These are phyloP conservation scores for Boehmeria nivea DNA, from an alignment of 306 rosid genomes.

Conservation along the genomic window DNA sequence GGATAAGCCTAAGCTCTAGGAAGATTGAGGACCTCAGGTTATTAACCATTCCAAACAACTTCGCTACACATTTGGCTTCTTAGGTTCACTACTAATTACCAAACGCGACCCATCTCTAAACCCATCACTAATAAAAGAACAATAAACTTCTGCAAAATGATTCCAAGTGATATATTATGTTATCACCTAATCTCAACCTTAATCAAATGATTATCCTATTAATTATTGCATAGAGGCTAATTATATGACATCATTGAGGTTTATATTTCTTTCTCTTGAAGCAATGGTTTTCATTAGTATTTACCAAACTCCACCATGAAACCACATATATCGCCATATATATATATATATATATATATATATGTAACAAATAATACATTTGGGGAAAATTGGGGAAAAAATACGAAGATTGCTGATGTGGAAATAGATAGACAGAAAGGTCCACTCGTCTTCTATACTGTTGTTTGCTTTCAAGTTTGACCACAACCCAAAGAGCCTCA, in stretches of 20 bases:
- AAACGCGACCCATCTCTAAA: not conserved
- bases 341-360: too few species aligned
- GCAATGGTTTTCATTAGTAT: not conserved
- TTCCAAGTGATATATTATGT: not conserved
- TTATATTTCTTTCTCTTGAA: not conserved
- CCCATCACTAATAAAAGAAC: not conserved
- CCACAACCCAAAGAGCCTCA: too few species aligned
- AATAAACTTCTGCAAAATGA: not conserved
- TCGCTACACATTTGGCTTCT: not conserved
- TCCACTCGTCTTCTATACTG: not conserved
- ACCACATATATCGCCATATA: not conserved
- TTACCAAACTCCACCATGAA: not conserved
- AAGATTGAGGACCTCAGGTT: slow-evolving; percentile 6
- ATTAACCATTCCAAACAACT: not conserved
- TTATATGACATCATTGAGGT: not conserved
- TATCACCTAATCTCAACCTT: slow-evolving; percentile 11
- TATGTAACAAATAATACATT: too few species aligned
- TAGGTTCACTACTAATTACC: not conserved
- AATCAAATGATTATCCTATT: slow-evolving; percentile 11
- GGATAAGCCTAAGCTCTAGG: not conserved
- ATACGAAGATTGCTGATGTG: not conserved
- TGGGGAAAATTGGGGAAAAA: too few species aligned
- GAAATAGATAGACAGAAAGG: slow-evolving; percentile 2
- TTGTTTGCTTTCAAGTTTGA: not conserved
- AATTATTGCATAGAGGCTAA: not conserved